Evolutionary conservation across 1,284 basidiomycete genomes (phyloP), one percentile per base, ranked within the genome.

Genomic region (Pulchroboletus neoregius): DNA sequence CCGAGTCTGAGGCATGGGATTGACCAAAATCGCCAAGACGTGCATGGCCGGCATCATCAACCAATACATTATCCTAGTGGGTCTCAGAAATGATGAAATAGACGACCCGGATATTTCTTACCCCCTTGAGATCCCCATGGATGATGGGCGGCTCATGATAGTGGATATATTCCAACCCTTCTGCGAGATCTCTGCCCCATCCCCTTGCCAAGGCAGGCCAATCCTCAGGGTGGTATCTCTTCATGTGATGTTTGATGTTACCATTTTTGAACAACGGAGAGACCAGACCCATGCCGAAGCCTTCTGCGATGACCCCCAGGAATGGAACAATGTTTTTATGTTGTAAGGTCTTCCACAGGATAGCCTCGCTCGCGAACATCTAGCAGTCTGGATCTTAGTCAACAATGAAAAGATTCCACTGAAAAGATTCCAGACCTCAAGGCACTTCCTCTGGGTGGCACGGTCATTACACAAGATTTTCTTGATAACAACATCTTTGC

Each of bases 91-190:
- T 9, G 13, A 43, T 28, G 34, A 26, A 33, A n/a, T 15, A 15
- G 40, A 34, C 18, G 11, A 16, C 8, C 42, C 10, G 16, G 30
- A 36, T 31, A 16, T 33, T 22, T 43, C 70, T 58, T 47, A 70
- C 69, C 35, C 57, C 60, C 45, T 71, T 73, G 31, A 73, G 48
- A 39, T 71, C 71, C 20, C 68, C 65, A 16, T 73, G 71, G 8
- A 71, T 42, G 33, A 71, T 62, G 30, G 65, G 57, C 0, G 61
- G 61, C 4, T 63, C 45, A 26, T 57, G 52, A 6, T 22, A 48
- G 30, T 72, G 70, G 8, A 71, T 53, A 44, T 70, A 71, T 15
- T 57, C 15, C 16, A 71, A 58, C 11, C 55, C 71, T 45, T 55
- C 27, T 3, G 63, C 63, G 16, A 70, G 51, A 45, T 68, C 65